Conservation (phyloP, 768 basidiomycete genomes). For the Mrakia blollopis region DNA sequence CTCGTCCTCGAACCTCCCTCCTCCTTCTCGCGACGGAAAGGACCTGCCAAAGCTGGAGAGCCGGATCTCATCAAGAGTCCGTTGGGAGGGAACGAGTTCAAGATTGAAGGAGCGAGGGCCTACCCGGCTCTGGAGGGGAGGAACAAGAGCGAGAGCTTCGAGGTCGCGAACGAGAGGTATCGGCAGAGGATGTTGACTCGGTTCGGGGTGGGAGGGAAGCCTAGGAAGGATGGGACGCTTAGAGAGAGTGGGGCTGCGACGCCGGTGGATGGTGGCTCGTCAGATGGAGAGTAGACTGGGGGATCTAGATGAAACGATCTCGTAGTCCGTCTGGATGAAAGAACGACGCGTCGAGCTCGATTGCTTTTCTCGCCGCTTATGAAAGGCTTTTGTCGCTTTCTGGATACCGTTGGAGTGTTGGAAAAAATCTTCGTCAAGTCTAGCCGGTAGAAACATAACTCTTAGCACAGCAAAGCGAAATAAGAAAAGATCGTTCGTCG, state of each 20-base stretch:
- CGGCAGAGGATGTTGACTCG: constrained; percentile 50
- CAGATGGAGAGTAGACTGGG: neutral
- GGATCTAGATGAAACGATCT: too few species aligned
- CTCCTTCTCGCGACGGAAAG: neutral
- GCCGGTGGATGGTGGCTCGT: neutral
- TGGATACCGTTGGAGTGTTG: too few species aligned
- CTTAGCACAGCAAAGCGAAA: too few species aligned
- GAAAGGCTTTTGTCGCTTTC: too few species aligned
- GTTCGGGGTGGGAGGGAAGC: constrained; percentile 8
- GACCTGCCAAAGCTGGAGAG: neutral
- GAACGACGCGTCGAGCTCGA: too few species aligned
- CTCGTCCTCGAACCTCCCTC: constrained; percentile 10
- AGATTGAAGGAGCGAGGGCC: constrained; percentile 49
- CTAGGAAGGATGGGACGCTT: neutral
- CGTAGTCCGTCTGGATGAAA: too few species aligned
- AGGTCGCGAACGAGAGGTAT: constrained; percentile 75
- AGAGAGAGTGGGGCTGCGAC: neutral
- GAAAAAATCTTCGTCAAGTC: too few species aligned
- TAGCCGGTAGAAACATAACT: too few species aligned
- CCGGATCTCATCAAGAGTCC: constrained; percentile 44
- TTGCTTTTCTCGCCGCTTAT: too few species aligned
- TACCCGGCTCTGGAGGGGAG: constrained; percentile 66
- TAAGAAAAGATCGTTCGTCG: too few species aligned
- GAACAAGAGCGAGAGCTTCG: constrained; percentile 63
- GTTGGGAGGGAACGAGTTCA: constrained; percentile 68